Conservation (phyloP, 805 yeast genomes). For the Wickerhamiella brachini region DNA sequence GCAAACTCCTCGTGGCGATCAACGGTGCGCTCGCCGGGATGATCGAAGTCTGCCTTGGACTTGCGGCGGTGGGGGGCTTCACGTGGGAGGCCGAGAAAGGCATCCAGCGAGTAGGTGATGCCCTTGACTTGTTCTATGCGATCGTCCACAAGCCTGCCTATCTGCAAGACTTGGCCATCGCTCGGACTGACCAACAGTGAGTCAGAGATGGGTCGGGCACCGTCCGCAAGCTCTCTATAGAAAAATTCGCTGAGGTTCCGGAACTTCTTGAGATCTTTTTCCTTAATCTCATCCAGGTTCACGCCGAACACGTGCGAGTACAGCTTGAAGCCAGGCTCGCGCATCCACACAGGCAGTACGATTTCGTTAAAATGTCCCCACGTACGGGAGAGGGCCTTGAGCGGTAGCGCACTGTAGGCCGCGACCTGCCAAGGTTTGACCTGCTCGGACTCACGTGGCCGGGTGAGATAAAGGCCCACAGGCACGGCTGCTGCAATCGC, state of each 20-base stretch:
- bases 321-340: constrained; percentile 66
- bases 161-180: constrained; percentile 79
- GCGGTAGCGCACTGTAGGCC: constrained; percentile 78
- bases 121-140: constrained; percentile 92
- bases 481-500: constrained; percentile 1
- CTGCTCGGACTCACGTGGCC: constrained; percentile 26
- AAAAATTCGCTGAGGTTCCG: constrained; percentile 81
- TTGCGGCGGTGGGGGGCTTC: constrained; percentile 10
- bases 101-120: constrained; percentile 79
- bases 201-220: constrained; percentile 59
- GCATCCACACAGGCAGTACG: constrained; percentile 73
- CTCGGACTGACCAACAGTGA: constrained; percentile 73
- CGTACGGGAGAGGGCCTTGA: constrained; percentile 76
- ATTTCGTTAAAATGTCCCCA: constrained; percentile 90
- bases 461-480: constrained; percentile 1
- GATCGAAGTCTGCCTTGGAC: not conserved
- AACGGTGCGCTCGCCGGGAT: constrained; percentile 22
- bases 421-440: constrained; percentile 78
- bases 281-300: constrained; percentile 76
- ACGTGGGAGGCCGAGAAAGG: constrained; percentile 50
- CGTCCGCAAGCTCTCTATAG: constrained; percentile 67
- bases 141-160: constrained; percentile 73
- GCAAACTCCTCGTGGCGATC: constrained; percentile 63
- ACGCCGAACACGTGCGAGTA: constrained; percentile 78
- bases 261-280: constrained; percentile 61